Evolutionary conservation across 2,329 filamentous ascomycete species (phyloP), one percentile per base, ranked within the genome.

Genomic region (Aureobasidium sp.): DNA sequence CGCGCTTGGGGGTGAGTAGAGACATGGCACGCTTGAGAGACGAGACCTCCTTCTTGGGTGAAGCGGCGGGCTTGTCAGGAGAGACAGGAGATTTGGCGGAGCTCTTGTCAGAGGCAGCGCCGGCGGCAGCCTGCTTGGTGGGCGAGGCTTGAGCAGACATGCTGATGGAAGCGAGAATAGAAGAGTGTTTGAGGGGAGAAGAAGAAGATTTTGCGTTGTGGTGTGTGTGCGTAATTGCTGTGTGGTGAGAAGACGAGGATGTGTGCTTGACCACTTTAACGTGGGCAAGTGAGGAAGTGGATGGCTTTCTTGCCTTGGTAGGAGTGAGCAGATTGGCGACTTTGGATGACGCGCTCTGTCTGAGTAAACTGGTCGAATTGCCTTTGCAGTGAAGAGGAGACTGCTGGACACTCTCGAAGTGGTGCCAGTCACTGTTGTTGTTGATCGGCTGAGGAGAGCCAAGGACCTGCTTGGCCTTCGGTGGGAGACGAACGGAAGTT

Each of bases 381-480:
- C 34, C 26, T 41, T 57, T 34, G n/a, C 29, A 57, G 53, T 46
- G 53, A 34, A 27, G 56, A 26, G 32, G 56, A 20, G 44, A 41
- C 43, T 48, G 43, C 56, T 41, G 17, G 48, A 32, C n/a, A 4
- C 17, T 32, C 5, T 24, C 17, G 24, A 29, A 41, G 24, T 8
- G 20, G 17, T 13, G 17, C 44, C 26, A 52, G 15, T 53, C 59
- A 44, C 34, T 61, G 47, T 46, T 55, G 48, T 34, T 50, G 47
- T 50, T 29, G 24, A 26, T 7, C 7, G 44, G 34, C n/a, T 10
- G 44, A n/a, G 55, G 55, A 50, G 57, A 60, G 34, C 57, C 57
- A 51, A 60, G 46, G 26, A 60, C 20, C 36, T 50, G 44, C 36
- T 60, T 41, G 20, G 57, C 57, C 46, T 60, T 60, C n/a, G 57